phyloP scores from a whole-genome alignment of 2,329 filamentous ascomycete genomes.

The Penicillium sp. region DNA sequence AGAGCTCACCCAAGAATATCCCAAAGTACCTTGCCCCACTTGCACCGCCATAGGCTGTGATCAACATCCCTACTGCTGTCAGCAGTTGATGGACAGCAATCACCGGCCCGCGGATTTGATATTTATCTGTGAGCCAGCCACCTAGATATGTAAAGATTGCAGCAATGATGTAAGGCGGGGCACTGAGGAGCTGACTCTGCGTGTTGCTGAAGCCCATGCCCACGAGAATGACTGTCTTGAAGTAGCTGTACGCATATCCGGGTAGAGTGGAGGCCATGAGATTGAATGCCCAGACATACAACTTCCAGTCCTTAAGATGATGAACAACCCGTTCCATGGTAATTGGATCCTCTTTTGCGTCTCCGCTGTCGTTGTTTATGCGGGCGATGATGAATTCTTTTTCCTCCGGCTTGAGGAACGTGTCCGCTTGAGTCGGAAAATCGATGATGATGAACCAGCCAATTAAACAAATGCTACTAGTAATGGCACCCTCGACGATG shows the following conservation, averaged over 20 bases:
- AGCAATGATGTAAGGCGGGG: slow-evolving; percentile 36
- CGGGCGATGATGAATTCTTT: slow-evolving; percentile 32
- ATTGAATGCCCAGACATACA: slow-evolving; percentile 37
- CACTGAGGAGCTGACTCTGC: slow-evolving; percentile 31
- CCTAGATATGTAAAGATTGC: slow-evolving; percentile 33
- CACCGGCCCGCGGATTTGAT: background rate
- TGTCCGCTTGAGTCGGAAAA: slow-evolving; percentile 32
- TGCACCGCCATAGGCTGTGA: background rate
- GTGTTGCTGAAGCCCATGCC: slow-evolving; percentile 38
- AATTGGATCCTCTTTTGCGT: slow-evolving; percentile 29
- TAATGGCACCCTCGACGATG: slow-evolving; percentile 30
- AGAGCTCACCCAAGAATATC: background rate
- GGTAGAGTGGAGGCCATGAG: slow-evolving; percentile 31
- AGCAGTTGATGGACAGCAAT: background rate
- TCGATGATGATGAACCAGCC: slow-evolving; percentile 42
- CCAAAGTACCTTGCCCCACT: background rate
- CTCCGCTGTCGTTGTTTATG: slow-evolving; percentile 38
- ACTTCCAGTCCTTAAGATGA: slow-evolving; percentile 36
- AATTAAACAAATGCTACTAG: slow-evolving; percentile 28
- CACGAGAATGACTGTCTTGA: slow-evolving; percentile 39
- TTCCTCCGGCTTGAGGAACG: slow-evolving; percentile 24
- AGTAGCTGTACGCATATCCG: slow-evolving; percentile 37
- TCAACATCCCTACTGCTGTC: background rate
- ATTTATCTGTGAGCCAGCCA: slow-evolving; percentile 15
- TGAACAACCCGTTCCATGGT: slow-evolving; percentile 23